A percentile compares a stretch with the other conserved stretches of the same genome.
phyloP scores from a whole-genome alignment of 345 rosid genomes.

The Populus nigra region DNA sequence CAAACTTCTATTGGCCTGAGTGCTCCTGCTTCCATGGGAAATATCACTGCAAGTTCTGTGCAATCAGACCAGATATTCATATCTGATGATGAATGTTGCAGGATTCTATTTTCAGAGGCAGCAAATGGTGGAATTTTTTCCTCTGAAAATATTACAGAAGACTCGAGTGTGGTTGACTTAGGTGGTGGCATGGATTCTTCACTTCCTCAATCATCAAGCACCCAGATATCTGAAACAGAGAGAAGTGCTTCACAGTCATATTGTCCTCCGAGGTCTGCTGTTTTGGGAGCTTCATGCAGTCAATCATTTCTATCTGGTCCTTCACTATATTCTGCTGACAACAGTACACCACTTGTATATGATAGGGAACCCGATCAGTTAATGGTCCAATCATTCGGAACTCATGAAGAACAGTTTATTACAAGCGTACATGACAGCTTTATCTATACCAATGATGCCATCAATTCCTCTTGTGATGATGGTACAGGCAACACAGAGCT shows the following conservation, averaged over 20 bases:
- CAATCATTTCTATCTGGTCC: slow-evolving; percentile 40
- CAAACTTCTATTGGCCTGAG: slow-evolving; percentile 43
- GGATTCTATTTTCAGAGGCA: slow-evolving; percentile 66
- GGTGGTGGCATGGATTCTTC: slow-evolving; percentile 35
- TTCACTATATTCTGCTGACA: slow-evolving; percentile 32
- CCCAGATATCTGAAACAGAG: slow-evolving; percentile 41
- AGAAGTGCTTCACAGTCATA: slow-evolving; percentile 34
- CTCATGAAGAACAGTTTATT: slow-evolving; percentile 47
- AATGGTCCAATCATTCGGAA: slow-evolving; percentile 35
- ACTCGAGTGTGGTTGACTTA: slow-evolving; percentile 33
- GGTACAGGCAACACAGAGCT: slow-evolving; percentile 32
- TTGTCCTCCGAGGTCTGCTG: slow-evolving; percentile 46
- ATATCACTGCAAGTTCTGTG: slow-evolving; percentile 33
- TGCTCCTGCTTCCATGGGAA: slow-evolving; percentile 45
- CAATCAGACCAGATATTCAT: slow-evolving; percentile 54
- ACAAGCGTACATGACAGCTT: slow-evolving; percentile 39
- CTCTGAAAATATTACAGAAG: slow-evolving; percentile 40
- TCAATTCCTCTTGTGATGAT: slow-evolving; percentile 44
- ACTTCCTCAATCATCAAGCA: slow-evolving; percentile 36
- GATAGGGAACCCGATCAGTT: slow-evolving; percentile 44
- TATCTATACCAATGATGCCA: slow-evolving; percentile 43
- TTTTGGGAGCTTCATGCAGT: slow-evolving; percentile 43
- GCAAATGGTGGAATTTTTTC: slow-evolving; percentile 38
- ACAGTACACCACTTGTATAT: slow-evolving; percentile 26
- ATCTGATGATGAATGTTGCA: slow-evolving; percentile 87